Evolutionary conservation across 257 asterid species (phyloP), one percentile per base, ranked within the genome.

Genomic region (Nemophila menziesii): DNA sequence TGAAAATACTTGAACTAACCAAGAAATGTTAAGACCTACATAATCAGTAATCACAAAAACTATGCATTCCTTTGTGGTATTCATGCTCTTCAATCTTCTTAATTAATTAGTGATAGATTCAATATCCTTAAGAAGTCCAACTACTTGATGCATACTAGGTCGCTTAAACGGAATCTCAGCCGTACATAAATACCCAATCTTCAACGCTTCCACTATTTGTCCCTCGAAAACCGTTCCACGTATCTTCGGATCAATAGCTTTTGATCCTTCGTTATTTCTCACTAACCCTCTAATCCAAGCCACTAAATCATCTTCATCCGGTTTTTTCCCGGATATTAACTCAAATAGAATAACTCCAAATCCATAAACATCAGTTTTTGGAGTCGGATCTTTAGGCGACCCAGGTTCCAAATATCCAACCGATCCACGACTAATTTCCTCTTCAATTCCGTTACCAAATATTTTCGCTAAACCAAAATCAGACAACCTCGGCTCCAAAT

Each of bases 81-180:
- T n/a, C n/a, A n/a, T n/a, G n/a, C n/a, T n/a, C n/a, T n/a, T n/a
- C n/a, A n/a, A n/a, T n/a, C n/a, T n/a, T 41, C 46, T 48, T 58
- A 57, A 48, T 52, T 58, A n/a, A 43, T 48, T 53, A n/a, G 72
- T 21, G 52, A 41, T 61, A 37, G 72, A 80, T 62, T 73, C 92
- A 56, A 84, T 75, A 60, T 84, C 95, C 73, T 84, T 84, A 21
- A 84, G 95, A 15, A 84, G 74, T 36, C 95, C 95, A 22, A 80
- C 95, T 4, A 84, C 86, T 60, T 84, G 95, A 46, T 84, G 95
- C 95, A 84, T 80, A 22, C 78, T 77, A 0, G 93, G 95, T 49
- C 95, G 66, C 59, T 80, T 84, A 0, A 72, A 70, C 46, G 95
- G 90, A 22, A 50, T 46, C 12, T 84, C 93, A 19, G 95, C 95